A percentile compares a stretch with the other conserved stretches of the same genome.
phyloP scores from a whole-genome alignment of 768 basidiomycete species.

The Leccinum rimulosum region DNA sequence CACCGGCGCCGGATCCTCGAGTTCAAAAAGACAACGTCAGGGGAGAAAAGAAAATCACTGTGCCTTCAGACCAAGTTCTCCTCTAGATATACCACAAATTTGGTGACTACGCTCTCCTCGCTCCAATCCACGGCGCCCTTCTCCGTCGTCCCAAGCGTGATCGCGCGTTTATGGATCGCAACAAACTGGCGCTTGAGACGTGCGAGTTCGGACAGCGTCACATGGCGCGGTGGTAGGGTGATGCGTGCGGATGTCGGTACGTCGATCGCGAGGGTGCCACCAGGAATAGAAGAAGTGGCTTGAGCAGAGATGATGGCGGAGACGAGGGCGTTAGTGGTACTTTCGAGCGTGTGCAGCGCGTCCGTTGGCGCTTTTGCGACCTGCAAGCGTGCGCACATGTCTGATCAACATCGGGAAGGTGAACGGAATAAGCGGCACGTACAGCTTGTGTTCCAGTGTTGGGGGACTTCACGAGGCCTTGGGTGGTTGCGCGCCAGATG shows the following conservation, averaged over 20 bases:
- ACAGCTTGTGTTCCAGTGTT: conserved; percentile 81
- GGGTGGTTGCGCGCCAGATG: conserved; percentile 81
- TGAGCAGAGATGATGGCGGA: conserved; percentile 69
- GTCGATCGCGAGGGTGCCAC: conserved; percentile 39
- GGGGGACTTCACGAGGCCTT: conserved; percentile 79
- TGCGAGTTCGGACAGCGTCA: conserved; percentile 87
- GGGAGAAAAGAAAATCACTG: conserved; percentile 19
- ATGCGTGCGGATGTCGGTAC: conserved; percentile 48
- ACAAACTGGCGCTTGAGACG: conserved; percentile 91
- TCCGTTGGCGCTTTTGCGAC: conserved; percentile 81
- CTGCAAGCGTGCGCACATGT: conserved; percentile 36
- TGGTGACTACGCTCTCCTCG: conserved; percentile 64
- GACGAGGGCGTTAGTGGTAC: conserved; percentile 67
- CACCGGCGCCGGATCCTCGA: not conserved
- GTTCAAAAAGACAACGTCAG: not conserved
- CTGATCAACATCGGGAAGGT: not conserved
- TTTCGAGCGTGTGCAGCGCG: conserved; percentile 83
- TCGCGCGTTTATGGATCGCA: conserved; percentile 83
- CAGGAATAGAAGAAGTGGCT: conserved; percentile 42
- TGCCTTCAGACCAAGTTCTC: conserved; percentile 51
- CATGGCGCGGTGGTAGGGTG: conserved; percentile 60
- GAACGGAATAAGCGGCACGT: conserved; percentile 24
- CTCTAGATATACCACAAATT: conserved; percentile 71
- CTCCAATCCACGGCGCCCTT: conserved; percentile 76
- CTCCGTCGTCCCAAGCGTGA: conserved; percentile 78